phyloP scores from a whole-genome alignment of 305 asterid genomes.

The Ajuga reptans region DNA sequence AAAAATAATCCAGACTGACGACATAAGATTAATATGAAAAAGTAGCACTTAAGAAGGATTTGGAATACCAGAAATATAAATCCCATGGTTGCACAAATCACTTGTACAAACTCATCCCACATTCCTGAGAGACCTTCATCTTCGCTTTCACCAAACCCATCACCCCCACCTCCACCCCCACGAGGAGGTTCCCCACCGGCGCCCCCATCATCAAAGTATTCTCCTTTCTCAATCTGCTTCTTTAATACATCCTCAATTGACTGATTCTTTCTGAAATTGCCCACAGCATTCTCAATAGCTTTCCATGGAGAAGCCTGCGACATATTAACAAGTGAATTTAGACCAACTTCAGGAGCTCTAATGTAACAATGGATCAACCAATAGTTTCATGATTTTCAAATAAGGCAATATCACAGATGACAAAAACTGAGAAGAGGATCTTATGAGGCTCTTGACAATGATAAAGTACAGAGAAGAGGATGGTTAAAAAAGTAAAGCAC shows the following conservation, averaged over 20 bases:
- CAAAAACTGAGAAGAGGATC: constrained; percentile 8
- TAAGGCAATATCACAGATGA: neutral
- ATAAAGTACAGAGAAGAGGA: neutral
- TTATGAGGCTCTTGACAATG: neutral
- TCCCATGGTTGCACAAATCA: constrained; percentile 43
- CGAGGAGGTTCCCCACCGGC: constrained; percentile 40
- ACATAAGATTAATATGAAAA: neutral
- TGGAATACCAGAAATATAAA: constrained; percentile 52
- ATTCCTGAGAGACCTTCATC: constrained; percentile 35
- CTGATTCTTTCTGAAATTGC: constrained; percentile 37
- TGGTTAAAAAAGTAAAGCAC: neutral
- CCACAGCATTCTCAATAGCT: constrained; percentile 41
- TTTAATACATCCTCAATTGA: constrained; percentile 53
- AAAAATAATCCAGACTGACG: neutral
- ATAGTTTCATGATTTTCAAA: neutral
- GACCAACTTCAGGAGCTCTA: constrained; percentile 1
- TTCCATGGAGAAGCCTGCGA: constrained; percentile 56
- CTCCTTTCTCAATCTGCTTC: constrained; percentile 72
- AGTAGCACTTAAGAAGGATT: neutral
- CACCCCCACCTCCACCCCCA: constrained; percentile 32
- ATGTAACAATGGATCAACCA: neutral
- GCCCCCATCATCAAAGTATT: constrained; percentile 55
- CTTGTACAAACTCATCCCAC: constrained; percentile 51
- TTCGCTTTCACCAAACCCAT: constrained; percentile 41
- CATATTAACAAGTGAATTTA: constrained; percentile 2